phyloP scores from a whole-genome alignment of 352 stramenopile species.

The Pythium aphanidermatum region DNA sequence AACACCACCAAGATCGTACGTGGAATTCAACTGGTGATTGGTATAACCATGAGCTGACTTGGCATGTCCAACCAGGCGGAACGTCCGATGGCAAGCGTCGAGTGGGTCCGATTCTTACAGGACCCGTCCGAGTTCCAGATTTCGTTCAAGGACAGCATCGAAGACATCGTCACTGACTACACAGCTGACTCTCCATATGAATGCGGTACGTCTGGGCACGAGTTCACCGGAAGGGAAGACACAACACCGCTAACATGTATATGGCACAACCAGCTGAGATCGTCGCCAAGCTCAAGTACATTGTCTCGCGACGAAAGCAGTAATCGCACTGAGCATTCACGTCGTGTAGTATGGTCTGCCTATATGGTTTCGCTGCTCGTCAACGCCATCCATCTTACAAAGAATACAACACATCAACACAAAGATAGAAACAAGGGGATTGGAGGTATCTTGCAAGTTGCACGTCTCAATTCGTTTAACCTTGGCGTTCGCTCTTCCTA shows the following conservation, averaged over 20 bases:
- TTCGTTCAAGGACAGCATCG: constrained; percentile 85
- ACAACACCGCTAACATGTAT: too few relatives aligned
- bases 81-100: constrained; percentile 78
- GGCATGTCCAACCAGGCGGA: too few relatives aligned
- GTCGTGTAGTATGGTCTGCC: background rate
- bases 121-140: constrained; percentile 86
- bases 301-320: constrained; percentile 71
- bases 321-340: constrained; percentile 12
- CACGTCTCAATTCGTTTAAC: constrained; percentile 71
- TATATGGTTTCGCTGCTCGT: too few relatives aligned
- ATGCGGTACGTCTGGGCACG: constrained; percentile 60
- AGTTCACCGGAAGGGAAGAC: too few relatives aligned
- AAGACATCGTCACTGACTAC: constrained; percentile 87
- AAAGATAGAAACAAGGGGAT: background rate
- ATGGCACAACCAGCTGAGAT: constrained; percentile 89
- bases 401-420: background rate
- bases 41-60: too few relatives aligned
- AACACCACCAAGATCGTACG: constrained; percentile 88
- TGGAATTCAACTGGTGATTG: too few relatives aligned
- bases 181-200: constrained; percentile 87
- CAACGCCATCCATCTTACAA: too few relatives aligned
- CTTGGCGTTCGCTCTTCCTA: constrained; percentile 15
- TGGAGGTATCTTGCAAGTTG: constrained; percentile 36
- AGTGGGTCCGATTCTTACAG: constrained; percentile 82
- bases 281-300: constrained; percentile 89